A percentile compares a stretch with the other conserved stretches of the same genome.
Evolutionary conservation across 805 yeast species (phyloP).

Genomic region (Torulaspora franciscae): DNA sequence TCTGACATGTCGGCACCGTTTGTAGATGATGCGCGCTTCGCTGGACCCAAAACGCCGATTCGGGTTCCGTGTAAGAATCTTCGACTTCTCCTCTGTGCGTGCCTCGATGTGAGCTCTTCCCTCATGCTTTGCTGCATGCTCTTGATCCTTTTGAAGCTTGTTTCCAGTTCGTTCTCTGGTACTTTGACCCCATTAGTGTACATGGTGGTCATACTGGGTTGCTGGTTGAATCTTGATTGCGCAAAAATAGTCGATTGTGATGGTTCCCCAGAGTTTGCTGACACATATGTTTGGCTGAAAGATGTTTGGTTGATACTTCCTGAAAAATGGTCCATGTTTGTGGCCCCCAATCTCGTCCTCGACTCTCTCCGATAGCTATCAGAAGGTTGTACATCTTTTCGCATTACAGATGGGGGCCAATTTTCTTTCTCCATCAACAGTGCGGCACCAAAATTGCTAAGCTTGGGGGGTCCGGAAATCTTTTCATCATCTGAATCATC

Average conservation of each 20-base stretch:
- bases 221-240: constrained; percentile 16
- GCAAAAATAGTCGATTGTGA: constrained; percentile 27
- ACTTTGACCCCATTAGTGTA: constrained; percentile 13
- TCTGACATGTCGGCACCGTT: constrained; percentile 12
- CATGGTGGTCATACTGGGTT: constrained; percentile 28
- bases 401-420: constrained; percentile 2
- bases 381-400: background rate
- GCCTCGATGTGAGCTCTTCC: constrained; percentile 26
- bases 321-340: constrained; percentile 6
- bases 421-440: constrained; percentile 21
- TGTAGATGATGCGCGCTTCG: constrained; percentile 28
- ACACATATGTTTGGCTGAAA: constrained; percentile 12
- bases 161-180: constrained; percentile 9
- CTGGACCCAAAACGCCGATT: constrained; percentile 30
- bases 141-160: constrained; percentile 21
- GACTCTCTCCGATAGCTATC: background rate
- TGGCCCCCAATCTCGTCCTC: constrained; percentile 1
- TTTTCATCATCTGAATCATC: constrained; percentile 30
- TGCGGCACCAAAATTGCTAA: constrained; percentile 35
- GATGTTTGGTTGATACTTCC: constrained; percentile 9
- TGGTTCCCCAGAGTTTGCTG: constrained; percentile 15
- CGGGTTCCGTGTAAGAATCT: constrained; percentile 27
- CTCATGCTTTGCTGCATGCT: constrained; percentile 25
- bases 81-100: constrained; percentile 26
- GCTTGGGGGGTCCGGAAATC: constrained; percentile 26